phyloP scores from a whole-genome alignment of 2,329 filamentous ascomycete species.

The Trichophyton mentagrophytes region DNA sequence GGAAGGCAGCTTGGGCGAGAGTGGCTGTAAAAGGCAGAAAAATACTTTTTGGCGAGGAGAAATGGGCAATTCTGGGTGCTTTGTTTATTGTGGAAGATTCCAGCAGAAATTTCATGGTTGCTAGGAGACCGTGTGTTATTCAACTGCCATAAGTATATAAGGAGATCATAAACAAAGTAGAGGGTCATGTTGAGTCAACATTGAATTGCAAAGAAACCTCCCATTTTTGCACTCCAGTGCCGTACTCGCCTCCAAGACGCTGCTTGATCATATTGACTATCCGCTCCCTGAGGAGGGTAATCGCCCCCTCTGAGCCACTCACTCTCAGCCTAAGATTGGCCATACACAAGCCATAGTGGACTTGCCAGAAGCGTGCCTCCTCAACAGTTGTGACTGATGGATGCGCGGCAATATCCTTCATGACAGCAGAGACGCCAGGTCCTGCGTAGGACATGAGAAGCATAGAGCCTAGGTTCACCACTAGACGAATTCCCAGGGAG shows the following conservation, averaged over 20 bases:
- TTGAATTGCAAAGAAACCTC: conserved; percentile 80
- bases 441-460: conserved; percentile 78
- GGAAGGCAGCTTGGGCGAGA: background rate
- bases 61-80: background rate
- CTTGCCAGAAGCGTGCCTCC: conserved; percentile 95
- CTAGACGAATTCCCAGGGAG: conserved; percentile 66
- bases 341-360: conserved; percentile 93
- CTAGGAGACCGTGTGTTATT: conserved; percentile 1
- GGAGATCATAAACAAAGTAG: background rate
- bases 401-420: conserved; percentile 74
- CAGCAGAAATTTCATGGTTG: background rate
- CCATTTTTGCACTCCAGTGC: conserved; percentile 68
- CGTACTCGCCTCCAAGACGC: conserved; percentile 76
- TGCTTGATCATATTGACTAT: conserved; percentile 71
- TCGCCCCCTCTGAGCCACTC: conserved; percentile 54
- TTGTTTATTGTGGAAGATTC: background rate
- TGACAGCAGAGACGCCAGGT: conserved; percentile 54
- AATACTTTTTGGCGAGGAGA: background rate
- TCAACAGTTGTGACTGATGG: conserved; percentile 64
- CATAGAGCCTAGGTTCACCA: conserved; percentile 80
- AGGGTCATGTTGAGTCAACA: conserved; percentile 28
- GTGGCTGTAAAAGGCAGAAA: background rate
- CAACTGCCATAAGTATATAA: background rate
- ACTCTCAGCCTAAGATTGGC: conserved; percentile 78
- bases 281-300: conserved; percentile 61